These are phyloP conservation scores for Psilocybe mexicana DNA, from an alignment of 1,284 basidiomycete genomes.

Conservation along the genomic window DNA sequence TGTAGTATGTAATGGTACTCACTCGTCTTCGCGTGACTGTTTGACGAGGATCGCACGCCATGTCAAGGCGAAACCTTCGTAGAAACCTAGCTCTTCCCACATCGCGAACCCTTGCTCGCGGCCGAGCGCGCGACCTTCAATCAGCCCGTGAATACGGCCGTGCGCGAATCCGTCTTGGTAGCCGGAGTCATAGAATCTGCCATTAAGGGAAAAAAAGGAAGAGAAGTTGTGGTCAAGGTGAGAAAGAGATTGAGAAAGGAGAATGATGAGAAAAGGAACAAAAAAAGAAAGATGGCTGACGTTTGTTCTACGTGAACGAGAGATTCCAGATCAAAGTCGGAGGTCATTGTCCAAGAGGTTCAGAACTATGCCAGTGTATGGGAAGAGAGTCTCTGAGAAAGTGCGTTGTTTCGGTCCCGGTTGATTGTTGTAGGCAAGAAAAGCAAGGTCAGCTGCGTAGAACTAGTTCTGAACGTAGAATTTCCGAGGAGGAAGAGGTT, in stretches of 20 bases:
- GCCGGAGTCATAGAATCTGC: conserved; percentile 80
- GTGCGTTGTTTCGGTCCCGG: neutral
- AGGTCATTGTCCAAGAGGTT: conserved; percentile 28
- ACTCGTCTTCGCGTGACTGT: conserved; percentile 50
- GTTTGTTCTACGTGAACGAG: conserved; percentile 73
- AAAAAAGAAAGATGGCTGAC: conserved; percentile 38
- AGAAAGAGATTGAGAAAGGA: neutral
- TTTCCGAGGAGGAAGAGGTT: neutral
- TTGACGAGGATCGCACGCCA: conserved; percentile 58
- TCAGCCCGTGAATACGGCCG: conserved; percentile 86
- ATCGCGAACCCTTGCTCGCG: conserved; percentile 92
- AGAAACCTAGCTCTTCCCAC: conserved; percentile 96
- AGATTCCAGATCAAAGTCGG: conserved; percentile 60
- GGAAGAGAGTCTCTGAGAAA: neutral
- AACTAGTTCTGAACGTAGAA: neutral
- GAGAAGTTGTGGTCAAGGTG: conserved; percentile 4
- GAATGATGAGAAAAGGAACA: neutral
- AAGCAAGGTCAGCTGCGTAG: neutral
- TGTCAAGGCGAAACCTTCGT: conserved; percentile 79
- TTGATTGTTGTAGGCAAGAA: neutral
- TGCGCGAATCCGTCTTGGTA: conserved; percentile 80
- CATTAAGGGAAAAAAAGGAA: neutral
- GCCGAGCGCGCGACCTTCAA: conserved; percentile 91
- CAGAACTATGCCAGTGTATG: neutral
- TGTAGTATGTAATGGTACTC: conserved; percentile 23